These are phyloP conservation scores for Endoconidiophora laricicola DNA, from an alignment of 2,329 filamentous ascomycete species.

Conservation along the genomic window DNA sequence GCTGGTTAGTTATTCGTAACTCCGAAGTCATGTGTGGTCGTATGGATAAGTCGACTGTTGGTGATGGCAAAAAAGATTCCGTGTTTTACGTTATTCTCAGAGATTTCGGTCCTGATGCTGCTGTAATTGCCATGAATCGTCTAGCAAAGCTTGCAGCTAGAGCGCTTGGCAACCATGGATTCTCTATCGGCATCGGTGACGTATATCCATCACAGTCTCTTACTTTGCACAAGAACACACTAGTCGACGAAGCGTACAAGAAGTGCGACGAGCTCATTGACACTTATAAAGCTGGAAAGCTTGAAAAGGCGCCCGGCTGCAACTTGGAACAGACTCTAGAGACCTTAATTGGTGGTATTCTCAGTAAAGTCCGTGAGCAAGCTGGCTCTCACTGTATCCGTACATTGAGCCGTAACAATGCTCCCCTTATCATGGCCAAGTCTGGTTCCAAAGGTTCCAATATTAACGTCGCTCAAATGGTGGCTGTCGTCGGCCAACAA, in stretches of 20 bases:
- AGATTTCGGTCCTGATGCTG: constrained; percentile 82
- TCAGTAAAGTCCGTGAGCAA: constrained; percentile 79
- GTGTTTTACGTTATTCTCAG: constrained; percentile 93
- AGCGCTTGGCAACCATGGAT: constrained; percentile 76
- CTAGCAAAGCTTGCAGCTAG: constrained; percentile 80
- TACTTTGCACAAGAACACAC: constrained; percentile 52
- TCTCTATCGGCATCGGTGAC: constrained; percentile 91
- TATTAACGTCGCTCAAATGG: constrained; percentile 98
- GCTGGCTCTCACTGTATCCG: constrained; percentile 84
- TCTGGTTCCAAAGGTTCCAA: constrained; percentile 93
- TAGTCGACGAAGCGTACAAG: constrained; percentile 64
- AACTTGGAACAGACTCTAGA: constrained; percentile 86
- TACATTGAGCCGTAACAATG: constrained; percentile 78
- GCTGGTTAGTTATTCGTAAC: constrained; percentile 84
- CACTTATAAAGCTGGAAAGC: constrained; percentile 60
- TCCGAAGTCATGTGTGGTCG: constrained; percentile 94
- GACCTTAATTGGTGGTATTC: constrained; percentile 74
- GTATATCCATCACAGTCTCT: constrained; percentile 68
- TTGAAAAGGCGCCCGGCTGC: constrained; percentile 76
- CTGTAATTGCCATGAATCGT: constrained; percentile 84
- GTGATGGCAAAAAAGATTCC: constrained; percentile 91
- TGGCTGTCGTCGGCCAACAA: constrained; percentile 90
- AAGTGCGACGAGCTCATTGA: constrained; percentile 72
- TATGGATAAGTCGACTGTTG: constrained; percentile 98
- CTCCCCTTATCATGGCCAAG: constrained; percentile 89